phyloP scores from a whole-genome alignment of 139 green algal genomes.

The Mesotaenium endlicherianum region DNA sequence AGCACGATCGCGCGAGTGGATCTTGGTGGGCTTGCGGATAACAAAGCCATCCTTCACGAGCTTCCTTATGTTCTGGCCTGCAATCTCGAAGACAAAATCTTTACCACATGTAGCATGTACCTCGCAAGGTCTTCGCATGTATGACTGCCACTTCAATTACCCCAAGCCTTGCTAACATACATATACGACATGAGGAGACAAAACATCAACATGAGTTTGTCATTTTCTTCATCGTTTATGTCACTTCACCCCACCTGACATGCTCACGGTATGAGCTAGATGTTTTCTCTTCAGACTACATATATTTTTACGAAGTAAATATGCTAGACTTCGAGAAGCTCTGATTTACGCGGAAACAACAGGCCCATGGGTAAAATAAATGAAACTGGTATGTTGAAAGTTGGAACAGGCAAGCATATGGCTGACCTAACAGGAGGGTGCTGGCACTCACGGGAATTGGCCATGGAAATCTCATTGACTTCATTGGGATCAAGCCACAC shows the following conservation, averaged over 20 bases:
- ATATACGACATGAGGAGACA: too few species aligned
- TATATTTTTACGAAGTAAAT: neutral
- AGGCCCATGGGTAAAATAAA: too few species aligned
- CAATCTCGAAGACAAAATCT: neutral
- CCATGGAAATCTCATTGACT: slow-evolving; percentile 98
- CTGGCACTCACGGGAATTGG: slow-evolving; percentile 86
- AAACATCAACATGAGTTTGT: too few species aligned
- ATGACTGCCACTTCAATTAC: too few species aligned
- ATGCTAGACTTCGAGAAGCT: too few species aligned
- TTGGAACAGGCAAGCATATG: too few species aligned
- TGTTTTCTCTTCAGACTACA: neutral
- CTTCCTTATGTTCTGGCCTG: slow-evolving; percentile 99
- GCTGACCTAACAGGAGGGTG: too few species aligned
- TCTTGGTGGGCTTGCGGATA: slow-evolving; percentile 93
- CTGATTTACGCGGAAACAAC: too few species aligned
- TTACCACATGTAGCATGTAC: neutral
- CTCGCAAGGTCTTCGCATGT: too few species aligned
- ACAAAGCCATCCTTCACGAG: slow-evolving; percentile 98
- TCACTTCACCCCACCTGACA: neutral
- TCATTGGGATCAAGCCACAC: slow-evolving; percentile 99
- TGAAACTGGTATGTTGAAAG: too few species aligned
- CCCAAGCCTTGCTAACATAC: too few species aligned
- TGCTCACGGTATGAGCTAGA: neutral
- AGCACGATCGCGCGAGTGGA: slow-evolving; percentile 92
- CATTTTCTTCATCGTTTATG: neutral